phyloP scores from a whole-genome alignment of 2,329 filamentous ascomycete genomes.

The Mycosphaerella arachidis region DNA sequence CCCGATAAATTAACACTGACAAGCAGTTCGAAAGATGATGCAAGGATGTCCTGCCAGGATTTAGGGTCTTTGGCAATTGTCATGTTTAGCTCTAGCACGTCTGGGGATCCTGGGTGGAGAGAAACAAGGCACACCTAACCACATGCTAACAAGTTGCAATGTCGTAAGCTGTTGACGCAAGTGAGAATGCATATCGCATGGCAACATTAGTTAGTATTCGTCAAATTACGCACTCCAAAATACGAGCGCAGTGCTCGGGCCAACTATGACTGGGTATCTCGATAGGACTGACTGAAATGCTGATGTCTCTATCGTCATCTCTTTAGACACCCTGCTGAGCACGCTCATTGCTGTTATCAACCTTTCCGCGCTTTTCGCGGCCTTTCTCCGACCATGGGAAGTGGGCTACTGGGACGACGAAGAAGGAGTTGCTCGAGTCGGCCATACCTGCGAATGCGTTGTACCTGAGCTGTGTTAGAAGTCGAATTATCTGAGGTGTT shows the following conservation, averaged over 20 bases:
- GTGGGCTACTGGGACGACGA: conserved; percentile 85
- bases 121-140: not conserved
- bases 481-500: not conserved
- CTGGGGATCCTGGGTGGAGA: not conserved
- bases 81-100: not conserved
- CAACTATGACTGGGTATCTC: conserved; percentile 2
- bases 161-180: not conserved
- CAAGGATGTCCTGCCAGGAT: not conserved
- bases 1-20: not conserved
- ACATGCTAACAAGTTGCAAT: not conserved
- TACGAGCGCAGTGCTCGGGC: not conserved
- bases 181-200: not conserved
- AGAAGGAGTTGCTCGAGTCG: conserved; percentile 67
- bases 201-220: not conserved
- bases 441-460: conserved; percentile 53
- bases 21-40: not conserved
- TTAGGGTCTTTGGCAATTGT: not conserved
- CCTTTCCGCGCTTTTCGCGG: conserved; percentile 51
- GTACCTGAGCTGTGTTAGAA: conserved; percentile 33
- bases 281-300: not conserved
- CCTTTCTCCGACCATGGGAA: conserved; percentile 90
- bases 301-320: not conserved
- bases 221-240: not conserved
- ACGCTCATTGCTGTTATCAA: conserved; percentile 41
- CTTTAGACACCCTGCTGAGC: conserved; percentile 23